Evolutionary conservation across 192 early-diverging fungal species (phyloP).

Genomic region (Chytriomyces sp.): DNA sequence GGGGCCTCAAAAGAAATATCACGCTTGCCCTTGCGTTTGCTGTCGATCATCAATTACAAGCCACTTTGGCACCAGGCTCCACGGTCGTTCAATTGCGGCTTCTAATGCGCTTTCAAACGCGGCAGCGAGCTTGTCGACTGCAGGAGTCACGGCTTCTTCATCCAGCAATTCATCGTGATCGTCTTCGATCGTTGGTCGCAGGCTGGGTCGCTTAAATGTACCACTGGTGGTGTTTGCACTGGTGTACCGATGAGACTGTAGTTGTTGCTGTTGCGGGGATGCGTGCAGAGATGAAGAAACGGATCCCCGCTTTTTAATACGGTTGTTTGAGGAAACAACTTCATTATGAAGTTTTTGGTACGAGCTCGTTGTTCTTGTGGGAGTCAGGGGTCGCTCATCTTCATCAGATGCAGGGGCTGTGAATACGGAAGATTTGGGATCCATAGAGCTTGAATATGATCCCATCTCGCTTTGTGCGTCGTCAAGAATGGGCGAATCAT

Average conservation of each 20-base stretch:
- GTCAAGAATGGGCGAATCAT: background rate
- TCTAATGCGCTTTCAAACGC: conserved; percentile 38
- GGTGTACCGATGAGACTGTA: background rate
- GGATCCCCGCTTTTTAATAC: conserved; percentile 21
- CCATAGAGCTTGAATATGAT: background rate
- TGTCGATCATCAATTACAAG: conserved; percentile 30
- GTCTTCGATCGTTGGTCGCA: background rate
- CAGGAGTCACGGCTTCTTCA: conserved; percentile 9
- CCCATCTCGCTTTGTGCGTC: background rate
- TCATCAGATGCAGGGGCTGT: conserved; percentile 15
- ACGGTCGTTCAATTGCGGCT: conserved; percentile 39
- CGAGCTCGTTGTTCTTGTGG: conserved; percentile 18
- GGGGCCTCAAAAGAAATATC: background rate
- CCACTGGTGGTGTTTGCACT: background rate
- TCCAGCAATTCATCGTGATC: background rate
- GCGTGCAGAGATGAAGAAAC: conserved; percentile 26
- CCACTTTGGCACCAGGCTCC: conserved; percentile 40
- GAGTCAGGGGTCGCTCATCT: conserved; percentile 14
- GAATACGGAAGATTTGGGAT: conserved; percentile 1
- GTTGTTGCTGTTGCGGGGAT: background rate
- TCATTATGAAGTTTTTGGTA: background rate
- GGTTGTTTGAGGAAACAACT: background rate
- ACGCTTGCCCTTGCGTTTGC: background rate
- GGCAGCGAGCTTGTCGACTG: conserved; percentile 32
- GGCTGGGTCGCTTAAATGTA: background rate